Evolutionary conservation across 352 stramenopile species (phyloP).

Genomic region (Saprolegnia parasitica): DNA sequence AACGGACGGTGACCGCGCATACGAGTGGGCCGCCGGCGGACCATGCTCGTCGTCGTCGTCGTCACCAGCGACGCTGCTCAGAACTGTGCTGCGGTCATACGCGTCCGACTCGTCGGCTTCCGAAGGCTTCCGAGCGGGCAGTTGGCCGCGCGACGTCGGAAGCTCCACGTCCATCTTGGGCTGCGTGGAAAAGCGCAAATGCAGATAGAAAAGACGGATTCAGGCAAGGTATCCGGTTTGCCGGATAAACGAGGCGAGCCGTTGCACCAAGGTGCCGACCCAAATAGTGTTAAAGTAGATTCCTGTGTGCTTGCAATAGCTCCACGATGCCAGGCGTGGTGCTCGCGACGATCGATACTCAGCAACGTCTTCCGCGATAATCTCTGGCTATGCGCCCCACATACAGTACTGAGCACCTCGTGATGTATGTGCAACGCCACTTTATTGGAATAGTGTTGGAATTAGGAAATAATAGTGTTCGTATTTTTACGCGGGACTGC

Average conservation of each 20-base stretch:
- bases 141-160: conserved; percentile 21
- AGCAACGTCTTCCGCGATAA: too few species aligned
- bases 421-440: too few species aligned
- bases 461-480: too few species aligned
- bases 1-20: neutral
- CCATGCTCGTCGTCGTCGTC: conserved; percentile 19
- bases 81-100: conserved; percentile 2
- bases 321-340: too few species aligned
- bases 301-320: too few species aligned
- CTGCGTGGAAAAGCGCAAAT: conserved; percentile 9
- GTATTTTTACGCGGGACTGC: too few species aligned
- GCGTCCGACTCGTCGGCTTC: conserved; percentile 8
- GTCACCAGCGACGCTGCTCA: conserved; percentile 1
- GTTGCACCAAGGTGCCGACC: neutral
- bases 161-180: conserved; percentile 25
- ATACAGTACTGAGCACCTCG: too few species aligned
- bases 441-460: too few species aligned
- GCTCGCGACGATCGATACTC: too few species aligned
- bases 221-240: neutral
- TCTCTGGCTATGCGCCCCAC: too few species aligned
- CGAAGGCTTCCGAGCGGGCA: conserved; percentile 16
- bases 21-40: neutral
- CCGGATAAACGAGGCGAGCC: neutral
- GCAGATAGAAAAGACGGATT: neutral
- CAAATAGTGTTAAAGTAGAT: too few species aligned